Evolutionary conservation across 306 rosid species (phyloP).

Genomic region (Luffa aegyptiaca): DNA sequence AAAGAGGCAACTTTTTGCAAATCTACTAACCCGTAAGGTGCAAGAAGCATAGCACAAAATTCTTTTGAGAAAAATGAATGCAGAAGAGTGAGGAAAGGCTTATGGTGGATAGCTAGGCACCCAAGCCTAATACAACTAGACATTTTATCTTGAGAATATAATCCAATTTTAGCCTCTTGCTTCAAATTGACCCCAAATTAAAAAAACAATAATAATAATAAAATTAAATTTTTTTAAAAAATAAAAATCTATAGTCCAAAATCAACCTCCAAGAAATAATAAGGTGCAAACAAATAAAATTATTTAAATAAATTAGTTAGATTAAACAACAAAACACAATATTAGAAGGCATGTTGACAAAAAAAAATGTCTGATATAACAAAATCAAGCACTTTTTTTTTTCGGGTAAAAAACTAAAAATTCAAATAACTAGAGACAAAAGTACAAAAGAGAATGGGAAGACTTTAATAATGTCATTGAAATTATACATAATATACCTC

Average conservation of each 20-base stretch:
- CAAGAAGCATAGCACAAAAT: neutral
- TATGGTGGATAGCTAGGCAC: neutral
- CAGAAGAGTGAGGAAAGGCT: neutral
- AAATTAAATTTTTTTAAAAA: no score
- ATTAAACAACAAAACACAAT: neutral
- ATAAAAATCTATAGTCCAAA: no score
- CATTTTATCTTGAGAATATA: neutral
- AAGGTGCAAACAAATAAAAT: neutral
- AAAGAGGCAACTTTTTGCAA: neutral
- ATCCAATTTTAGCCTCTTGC: neutral
- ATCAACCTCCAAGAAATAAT: no score
- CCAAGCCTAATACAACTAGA: neutral
- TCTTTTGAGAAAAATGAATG: neutral
- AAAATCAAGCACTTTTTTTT: neutral
- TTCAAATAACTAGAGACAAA: neutral
- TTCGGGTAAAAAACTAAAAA: neutral
- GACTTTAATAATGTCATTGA: neutral
- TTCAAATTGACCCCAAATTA: neutral
- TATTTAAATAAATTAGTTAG: neutral
- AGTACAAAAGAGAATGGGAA: neutral
- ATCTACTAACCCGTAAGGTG: neutral
- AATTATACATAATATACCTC: slow-evolving; percentile 38
- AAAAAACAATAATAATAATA: no score
- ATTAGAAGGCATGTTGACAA: neutral
- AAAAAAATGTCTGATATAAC: neutral